These are phyloP conservation scores for Daucus carota DNA, from an alignment of 129 eudicot species.

Conservation along the genomic window DH1_v3.0 NC_030388.2:25234001-25234500, in stretches of 20 bases:
- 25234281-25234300: not conserved
- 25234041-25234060: conserved; percentile 68
- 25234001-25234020: not conserved
- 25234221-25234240: too few species aligned
- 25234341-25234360: too few species aligned
- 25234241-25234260: not conserved
- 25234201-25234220: too few species aligned
- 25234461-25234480: too few species aligned
- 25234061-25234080: conserved; percentile 90
- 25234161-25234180: not conserved
- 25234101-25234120: conserved; percentile 35
- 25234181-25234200: not conserved
- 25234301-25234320: too few species aligned
- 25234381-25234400: too few species aligned
- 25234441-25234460: too few species aligned
- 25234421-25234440: too few species aligned
- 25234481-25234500: too few species aligned
- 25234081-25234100: conserved; percentile 70
- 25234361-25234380: too few species aligned
- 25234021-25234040: conserved; percentile 25
- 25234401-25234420: too few species aligned
- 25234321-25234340: too few species aligned
- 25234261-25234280: not conserved
- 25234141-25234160: not conserved
- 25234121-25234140: not conserved